Conservation (phyloP, 2,329 filamentous ascomycete species). For the Trichoderma guizhouense region DNA sequence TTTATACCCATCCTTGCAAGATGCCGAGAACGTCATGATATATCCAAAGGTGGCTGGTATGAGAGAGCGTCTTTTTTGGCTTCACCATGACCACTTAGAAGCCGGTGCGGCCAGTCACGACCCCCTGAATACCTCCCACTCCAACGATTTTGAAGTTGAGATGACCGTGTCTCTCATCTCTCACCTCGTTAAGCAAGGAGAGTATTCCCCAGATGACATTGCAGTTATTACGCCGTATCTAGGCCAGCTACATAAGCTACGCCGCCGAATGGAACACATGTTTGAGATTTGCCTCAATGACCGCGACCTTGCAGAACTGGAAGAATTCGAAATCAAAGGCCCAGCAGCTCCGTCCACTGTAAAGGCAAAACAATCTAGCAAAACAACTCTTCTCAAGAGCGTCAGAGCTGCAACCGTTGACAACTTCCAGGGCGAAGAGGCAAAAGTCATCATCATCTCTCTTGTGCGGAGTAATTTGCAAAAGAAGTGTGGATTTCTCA, state of each 20-base stretch:
- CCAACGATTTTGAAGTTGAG: conserved; percentile 52
- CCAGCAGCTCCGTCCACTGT: background rate
- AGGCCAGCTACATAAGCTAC: conserved; percentile 54
- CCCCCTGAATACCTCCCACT: conserved; percentile 30
- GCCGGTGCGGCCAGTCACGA: conserved; percentile 31
- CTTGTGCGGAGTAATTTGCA: conserved; percentile 66
- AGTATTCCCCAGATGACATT: conserved; percentile 59
- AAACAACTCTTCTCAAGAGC: conserved; percentile 38
- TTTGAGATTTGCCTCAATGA: conserved; percentile 65
- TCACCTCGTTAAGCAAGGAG: conserved; percentile 63
- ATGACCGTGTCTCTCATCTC: conserved; percentile 61
- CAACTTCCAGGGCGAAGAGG: conserved; percentile 77
- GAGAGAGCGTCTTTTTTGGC: conserved; percentile 55
- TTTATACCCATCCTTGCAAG: conserved; percentile 54
- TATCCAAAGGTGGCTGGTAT: conserved; percentile 46
- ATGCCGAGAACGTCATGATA: conserved; percentile 39
- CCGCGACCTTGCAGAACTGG: conserved; percentile 55
- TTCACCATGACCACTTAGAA: conserved; percentile 55
- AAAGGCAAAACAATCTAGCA: background rate
- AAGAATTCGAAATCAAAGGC: conserved; percentile 32
- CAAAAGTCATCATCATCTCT: conserved; percentile 66
- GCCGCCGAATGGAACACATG: conserved; percentile 39
- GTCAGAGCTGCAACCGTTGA: conserved; percentile 64
- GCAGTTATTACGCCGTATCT: conserved; percentile 67
- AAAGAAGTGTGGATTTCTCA: conserved; percentile 61